Evolutionary conservation across 352 stramenopile species (phyloP), one percentile per base, ranked within the genome.

Genomic region (Saprolegnia diclina): DNA sequence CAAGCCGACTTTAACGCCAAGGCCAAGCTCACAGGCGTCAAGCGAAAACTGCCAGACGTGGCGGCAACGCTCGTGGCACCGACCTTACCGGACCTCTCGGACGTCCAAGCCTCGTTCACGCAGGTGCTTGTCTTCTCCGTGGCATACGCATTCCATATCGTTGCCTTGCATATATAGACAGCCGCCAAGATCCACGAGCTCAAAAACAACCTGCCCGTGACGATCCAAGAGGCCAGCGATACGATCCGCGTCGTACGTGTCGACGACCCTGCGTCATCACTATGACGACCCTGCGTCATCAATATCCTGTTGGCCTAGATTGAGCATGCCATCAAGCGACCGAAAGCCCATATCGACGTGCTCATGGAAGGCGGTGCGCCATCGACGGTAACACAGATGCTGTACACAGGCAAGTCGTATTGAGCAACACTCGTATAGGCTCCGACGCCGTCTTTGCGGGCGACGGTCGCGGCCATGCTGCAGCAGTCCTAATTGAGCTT

Each of bases 401-500:
- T n/a, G n/a, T n/a, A n/a, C n/a, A n/a, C n/a, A n/a, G n/a, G n/a
- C n/a, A n/a, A n/a, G n/a, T n/a, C n/a, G n/a, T n/a, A n/a, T n/a
- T n/a, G n/a, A 14, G 14, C 38, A 45, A 45, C 14, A 14, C 14
- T 45, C 38, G 14, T 16, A 45, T 45, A 45, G 38, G 38, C 38
- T 14, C 38, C 38, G 14, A 45, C 38, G 52, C 32, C 21, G 18
- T 52, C 21, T 52, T 52, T 57, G 52, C 32, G 32, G 7, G 7
- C 22, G 45, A 56, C 48, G 13, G 38, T 69, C 9, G 24, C 38
- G 61, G 63, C 63, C 1, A 62, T 48, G 22, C 37, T 69, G 44
- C 32, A 55, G 18, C 53, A 48, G 44, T 62, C 55, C 78, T 82
- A 92, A 69, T 72, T 79, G 29, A 90, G 74, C 71, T 94, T 95